Percentiles rank a stretch among this genome's conserved stretches.
Conservation (phyloP, 257 asterid species). For the Nicotiana tomentosiformis region DNA sequence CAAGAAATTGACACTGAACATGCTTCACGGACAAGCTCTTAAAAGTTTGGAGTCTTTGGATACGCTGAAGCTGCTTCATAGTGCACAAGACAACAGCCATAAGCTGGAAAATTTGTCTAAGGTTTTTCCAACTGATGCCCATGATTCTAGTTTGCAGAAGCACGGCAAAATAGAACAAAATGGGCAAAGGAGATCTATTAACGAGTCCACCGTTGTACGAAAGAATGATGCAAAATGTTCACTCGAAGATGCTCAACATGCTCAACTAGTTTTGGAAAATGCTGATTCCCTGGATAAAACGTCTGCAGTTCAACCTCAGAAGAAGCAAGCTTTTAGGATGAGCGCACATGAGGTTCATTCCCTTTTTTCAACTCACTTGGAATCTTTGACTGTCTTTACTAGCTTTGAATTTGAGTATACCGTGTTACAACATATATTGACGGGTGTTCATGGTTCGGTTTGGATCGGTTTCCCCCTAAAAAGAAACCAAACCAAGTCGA, state of each 20-base stretch:
- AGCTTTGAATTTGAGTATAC: not conserved
- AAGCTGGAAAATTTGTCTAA: constrained; percentile 32
- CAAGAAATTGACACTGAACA: constrained; percentile 35
- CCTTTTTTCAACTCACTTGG: not conserved
- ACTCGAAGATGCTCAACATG: constrained; percentile 19
- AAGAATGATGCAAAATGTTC: constrained; percentile 17
- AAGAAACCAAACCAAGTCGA: too few relatives aligned
- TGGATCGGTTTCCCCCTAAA: too few relatives aligned
- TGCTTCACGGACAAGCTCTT: constrained; percentile 55
- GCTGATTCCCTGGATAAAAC: constrained; percentile 23
- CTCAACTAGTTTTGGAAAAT: not conserved
- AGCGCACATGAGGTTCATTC: constrained; percentile 40
- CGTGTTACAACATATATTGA: not conserved
- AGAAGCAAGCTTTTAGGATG: constrained; percentile 64
- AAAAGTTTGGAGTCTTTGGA: constrained; percentile 51
- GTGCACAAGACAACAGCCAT: constrained; percentile 28
- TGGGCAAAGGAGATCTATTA: constrained; percentile 17
- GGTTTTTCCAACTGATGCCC: constrained; percentile 20
- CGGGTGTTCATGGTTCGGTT: too few relatives aligned
- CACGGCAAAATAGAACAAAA: constrained; percentile 28
- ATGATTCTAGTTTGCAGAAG: constrained; percentile 19
- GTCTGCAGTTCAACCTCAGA: constrained; percentile 37
- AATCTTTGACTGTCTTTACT: not conserved
- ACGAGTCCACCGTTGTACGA: constrained; percentile 14
- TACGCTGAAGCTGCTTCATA: constrained; percentile 41